These are phyloP conservation scores for Chalaropsis ovoidea DNA, from an alignment of 2,329 filamentous ascomycete genomes.

Conservation along the genomic window DNA sequence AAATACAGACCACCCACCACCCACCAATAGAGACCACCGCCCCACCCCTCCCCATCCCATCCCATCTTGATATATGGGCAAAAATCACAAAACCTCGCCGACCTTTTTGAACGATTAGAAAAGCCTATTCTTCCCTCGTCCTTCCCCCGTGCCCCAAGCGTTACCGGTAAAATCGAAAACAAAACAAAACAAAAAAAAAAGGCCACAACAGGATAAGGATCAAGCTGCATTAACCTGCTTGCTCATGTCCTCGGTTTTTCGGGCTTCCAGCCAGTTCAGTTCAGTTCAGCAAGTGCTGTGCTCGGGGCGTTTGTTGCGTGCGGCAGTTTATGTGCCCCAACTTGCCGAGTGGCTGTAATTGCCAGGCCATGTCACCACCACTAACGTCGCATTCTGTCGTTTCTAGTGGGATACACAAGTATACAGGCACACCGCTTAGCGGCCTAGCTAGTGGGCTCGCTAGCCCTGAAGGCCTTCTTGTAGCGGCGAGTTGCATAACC, in stretches of 20 bases:
- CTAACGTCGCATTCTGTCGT: not conserved
- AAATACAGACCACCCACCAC: too few relatives aligned
- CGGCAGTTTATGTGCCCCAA: constrained; percentile 1
- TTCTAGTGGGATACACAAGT: not conserved
- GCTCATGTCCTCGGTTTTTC: not conserved
- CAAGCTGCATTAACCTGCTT: not conserved
- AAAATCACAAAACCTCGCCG: not conserved
- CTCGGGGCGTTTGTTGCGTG: not conserved
- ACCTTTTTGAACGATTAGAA: not conserved
- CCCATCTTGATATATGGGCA: too few relatives aligned
- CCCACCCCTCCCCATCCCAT: not conserved
- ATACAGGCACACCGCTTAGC: too few relatives aligned
- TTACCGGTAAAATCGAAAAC: not conserved
- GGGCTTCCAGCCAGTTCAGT: not conserved
- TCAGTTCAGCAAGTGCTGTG: too few relatives aligned
- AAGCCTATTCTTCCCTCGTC: constrained; percentile 7
- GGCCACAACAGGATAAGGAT: not conserved
- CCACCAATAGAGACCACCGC: not conserved
- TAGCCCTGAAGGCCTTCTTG: too few relatives aligned
- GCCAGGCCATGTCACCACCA: constrained; percentile 2
- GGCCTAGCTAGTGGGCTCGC: too few relatives aligned
- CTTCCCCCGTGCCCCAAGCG: constrained; percentile 6
- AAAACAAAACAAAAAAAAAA: not conserved
- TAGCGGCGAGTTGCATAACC: not conserved
- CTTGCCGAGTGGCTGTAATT: constrained; percentile 10